Evolutionary conservation across 345 rosid species (phyloP), one percentile per base, ranked within the genome.

Genomic region (Corymbia maculata): DNA sequence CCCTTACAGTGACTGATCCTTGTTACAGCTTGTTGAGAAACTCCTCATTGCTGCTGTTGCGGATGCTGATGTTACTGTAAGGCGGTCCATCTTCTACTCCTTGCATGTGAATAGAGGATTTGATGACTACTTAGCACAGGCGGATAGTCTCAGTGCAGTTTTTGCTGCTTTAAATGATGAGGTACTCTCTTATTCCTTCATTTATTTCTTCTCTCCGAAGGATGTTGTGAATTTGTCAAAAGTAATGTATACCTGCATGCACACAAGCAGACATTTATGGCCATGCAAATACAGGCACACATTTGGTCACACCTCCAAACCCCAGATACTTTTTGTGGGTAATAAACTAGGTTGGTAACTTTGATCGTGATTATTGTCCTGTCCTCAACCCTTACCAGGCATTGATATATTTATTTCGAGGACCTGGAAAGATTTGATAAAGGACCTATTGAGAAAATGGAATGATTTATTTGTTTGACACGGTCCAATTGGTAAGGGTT

Each of bases 111-210:
- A 98, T 92, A 93, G 94, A 87, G 97, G 98, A 86, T 96, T 96
- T 91, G 99, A 98, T 94, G 99, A 95, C 88, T 98, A 93, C 91
- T 90, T 98, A 91, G 99, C 98, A 28, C 99, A 98, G 92, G 99
- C 99, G 88, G 96, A 97, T 92, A 95, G 97, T 90, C 92, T 98
- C 91, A 95, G 96, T 94, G 99, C 99, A 87, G 93, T 97, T 93
- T 96, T 98, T 94, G 98, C 99, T 91, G 97, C 98, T 90, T 91
- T 98, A 91, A 97, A 98, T 94, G 99, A 98, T 86, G 99, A 98
- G 99, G 99, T 98, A 91, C 64, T 52, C 42, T 88, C 84, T 82
- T 68, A 75, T 36, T 75, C 13, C 82, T 70, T 70, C 47, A 36
- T 70, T 70, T 70, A 21, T 70, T 70, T 70, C 47, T 36, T 70